Conservation (phyloP, 139 green algal genomes). For the Closterium sp. region DNA sequence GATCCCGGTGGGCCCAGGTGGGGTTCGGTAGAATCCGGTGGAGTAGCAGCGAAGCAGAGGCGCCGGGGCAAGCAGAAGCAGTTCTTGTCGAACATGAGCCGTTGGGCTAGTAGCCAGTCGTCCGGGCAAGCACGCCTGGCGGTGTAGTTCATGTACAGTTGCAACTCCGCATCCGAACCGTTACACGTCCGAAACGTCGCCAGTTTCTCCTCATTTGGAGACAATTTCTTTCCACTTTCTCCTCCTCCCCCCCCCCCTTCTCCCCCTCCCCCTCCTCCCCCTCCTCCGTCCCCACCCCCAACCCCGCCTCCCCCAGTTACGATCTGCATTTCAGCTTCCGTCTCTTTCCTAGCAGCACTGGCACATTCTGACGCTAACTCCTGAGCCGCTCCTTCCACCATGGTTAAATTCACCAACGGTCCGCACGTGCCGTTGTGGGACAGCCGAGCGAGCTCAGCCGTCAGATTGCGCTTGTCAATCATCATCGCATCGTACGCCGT, state of each 20-base stretch:
- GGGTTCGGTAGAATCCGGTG: slow-evolving; percentile 8
- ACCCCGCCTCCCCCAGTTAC: background rate
- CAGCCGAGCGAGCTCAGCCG: background rate
- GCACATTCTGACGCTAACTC: background rate
- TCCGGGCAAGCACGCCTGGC: slow-evolving; percentile 9
- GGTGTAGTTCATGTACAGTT: slow-evolving; percentile 12
- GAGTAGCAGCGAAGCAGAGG: slow-evolving; percentile 16
- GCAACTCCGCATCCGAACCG: slow-evolving; percentile 1
- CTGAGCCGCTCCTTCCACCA: background rate
- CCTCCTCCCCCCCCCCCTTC: background rate
- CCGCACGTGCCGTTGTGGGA: background rate
- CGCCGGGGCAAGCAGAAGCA: slow-evolving; percentile 20
- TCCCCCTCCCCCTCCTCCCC: background rate
- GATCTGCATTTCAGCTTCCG: background rate
- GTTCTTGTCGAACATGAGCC: slow-evolving; percentile 21
- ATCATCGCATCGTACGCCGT: background rate
- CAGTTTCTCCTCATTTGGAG: background rate
- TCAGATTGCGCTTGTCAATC: background rate
- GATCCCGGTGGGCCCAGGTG: background rate
- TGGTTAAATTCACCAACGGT: background rate
- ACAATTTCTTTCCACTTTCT: background rate
- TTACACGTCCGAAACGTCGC: slow-evolving; percentile 5
- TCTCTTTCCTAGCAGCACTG: background rate
- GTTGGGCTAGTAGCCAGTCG: slow-evolving; percentile 22
- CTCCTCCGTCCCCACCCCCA: background rate